Evolutionary conservation across 176 grass and related monocot species (phyloP).

Genomic region (Echinochloa phyllopogon): DNA sequence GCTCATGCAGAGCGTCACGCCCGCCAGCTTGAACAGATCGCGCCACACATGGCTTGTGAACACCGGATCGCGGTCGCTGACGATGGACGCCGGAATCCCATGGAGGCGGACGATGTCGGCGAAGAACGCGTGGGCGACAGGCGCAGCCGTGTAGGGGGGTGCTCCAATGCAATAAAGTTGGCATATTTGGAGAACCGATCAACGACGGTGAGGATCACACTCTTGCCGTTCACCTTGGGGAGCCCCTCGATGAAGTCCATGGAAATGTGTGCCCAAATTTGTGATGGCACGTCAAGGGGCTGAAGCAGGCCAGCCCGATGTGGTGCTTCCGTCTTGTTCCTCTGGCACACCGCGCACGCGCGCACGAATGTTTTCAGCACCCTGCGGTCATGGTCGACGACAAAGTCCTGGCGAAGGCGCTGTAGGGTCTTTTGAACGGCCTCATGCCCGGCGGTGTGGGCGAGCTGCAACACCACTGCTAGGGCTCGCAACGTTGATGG

Average conservation of each 20-base stretch:
- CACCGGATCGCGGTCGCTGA: no score
- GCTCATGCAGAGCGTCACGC: no score
- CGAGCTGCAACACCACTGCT: not conserved
- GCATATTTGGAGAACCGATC: not conserved
- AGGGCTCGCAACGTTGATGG: not conserved
- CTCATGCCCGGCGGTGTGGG: not conserved
- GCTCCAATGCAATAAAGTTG: fast-evolving
- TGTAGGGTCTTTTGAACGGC: not conserved
- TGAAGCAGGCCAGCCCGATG: fast-evolving
- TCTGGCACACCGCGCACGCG: not conserved
- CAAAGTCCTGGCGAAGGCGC: fast-evolving
- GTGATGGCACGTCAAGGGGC: fast-evolving
- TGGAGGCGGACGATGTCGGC: no score
- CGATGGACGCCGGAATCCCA: no score
- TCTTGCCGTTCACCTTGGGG: not conserved
- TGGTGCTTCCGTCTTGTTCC: not conserved
- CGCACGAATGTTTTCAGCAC: not conserved
- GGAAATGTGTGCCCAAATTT: not conserved
- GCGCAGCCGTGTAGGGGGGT: not conserved
- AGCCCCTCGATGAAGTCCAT: not conserved
- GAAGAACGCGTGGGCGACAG: not conserved
- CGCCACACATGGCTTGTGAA: no score
- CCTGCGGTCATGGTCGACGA: fast-evolving
- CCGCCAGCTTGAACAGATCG: no score
- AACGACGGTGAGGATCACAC: not conserved